These are phyloP conservation scores for Pyrenochaeta sp. DNA, from an alignment of 2,329 filamentous ascomycete genomes.

Conservation along the genomic window DNA sequence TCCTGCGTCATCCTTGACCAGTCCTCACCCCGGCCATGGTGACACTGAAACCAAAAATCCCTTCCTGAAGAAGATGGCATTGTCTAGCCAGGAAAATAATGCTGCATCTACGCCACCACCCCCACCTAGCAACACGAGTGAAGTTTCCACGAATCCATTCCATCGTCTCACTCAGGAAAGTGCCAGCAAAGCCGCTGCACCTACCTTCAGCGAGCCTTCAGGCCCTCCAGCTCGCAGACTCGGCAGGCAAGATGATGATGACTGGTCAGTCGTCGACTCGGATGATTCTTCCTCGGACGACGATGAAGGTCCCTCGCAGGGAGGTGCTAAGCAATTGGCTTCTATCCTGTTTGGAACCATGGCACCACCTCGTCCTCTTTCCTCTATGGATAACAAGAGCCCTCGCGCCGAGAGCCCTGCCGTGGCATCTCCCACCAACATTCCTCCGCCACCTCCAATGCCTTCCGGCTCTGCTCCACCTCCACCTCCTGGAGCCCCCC, in stretches of 20 bases:
- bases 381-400: constrained; percentile 76
- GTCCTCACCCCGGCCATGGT: constrained; percentile 58
- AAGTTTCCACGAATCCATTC: constrained; percentile 87
- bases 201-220: constrained; percentile 53
- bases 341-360: constrained; percentile 97
- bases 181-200: constrained; percentile 55
- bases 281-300: constrained; percentile 73
- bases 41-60: constrained; percentile 90
- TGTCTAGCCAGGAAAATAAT: constrained; percentile 65
- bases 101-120: constrained; percentile 51
- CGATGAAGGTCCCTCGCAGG: constrained; percentile 79
- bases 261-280: constrained; percentile 83
- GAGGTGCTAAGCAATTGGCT: constrained; percentile 88
- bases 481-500: constrained; percentile 59
- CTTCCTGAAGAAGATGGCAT: constrained; percentile 88
- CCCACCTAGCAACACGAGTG: constrained; percentile 50
- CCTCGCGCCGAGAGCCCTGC: constrained; percentile 53
- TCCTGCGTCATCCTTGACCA: constrained; percentile 58
- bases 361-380: constrained; percentile 88
- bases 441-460: constrained; percentile 62
- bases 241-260: constrained; percentile 70
- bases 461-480: constrained; percentile 52
- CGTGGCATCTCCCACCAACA: constrained; percentile 51
- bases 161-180: constrained; percentile 78
- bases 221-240: constrained; percentile 62